These are phyloP conservation scores for Fusarium nematophilum DNA, from an alignment of 2,329 filamentous ascomycete genomes.

Conservation along the genomic window DNA sequence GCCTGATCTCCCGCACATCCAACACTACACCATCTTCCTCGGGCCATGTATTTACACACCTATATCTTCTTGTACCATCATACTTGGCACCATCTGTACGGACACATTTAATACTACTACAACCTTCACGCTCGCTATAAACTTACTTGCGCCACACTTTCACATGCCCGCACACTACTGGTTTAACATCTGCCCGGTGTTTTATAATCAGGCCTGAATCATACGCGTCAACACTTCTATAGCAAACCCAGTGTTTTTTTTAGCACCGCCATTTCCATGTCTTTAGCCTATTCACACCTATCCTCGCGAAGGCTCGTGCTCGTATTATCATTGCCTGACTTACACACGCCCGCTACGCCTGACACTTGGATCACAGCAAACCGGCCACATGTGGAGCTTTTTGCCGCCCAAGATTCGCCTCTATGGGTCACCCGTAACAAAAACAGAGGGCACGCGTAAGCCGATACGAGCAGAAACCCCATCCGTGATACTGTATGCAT, in stretches of 20 bases:
- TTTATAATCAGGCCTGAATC: not conserved
- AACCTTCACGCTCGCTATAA: conserved; percentile 17
- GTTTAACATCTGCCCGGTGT: not conserved
- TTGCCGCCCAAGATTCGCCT: conserved; percentile 10
- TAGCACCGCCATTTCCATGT: too few species aligned
- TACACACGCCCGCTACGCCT: too few species aligned
- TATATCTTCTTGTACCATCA: conserved; percentile 36
- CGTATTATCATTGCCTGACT: too few species aligned
- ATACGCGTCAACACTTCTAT: too few species aligned
- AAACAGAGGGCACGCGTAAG: conserved; percentile 37
- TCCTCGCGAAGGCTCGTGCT: too few species aligned
- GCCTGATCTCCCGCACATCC: conserved; percentile 20
- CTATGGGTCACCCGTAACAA: conserved; percentile 3
- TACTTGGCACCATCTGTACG: conserved; percentile 27
- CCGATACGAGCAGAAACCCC: conserved; percentile 33
- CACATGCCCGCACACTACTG: not conserved
- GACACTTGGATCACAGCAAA: too few species aligned
- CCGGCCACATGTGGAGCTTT: conserved; percentile 5
- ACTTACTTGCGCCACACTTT: conserved; percentile 6
- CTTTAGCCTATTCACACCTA: too few species aligned
- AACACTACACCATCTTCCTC: conserved; percentile 24
- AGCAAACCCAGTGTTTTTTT: too few species aligned
- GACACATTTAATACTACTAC: conserved; percentile 35
- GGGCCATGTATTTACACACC: conserved; percentile 34
- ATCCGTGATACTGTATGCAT: too few species aligned